Percentiles rank a stretch among this genome's conserved stretches.
Evolutionary conservation across 2,329 filamentous ascomycete genomes (phyloP).

Genomic region (Ophiocordyceps polyrhachis-furcata): DNA sequence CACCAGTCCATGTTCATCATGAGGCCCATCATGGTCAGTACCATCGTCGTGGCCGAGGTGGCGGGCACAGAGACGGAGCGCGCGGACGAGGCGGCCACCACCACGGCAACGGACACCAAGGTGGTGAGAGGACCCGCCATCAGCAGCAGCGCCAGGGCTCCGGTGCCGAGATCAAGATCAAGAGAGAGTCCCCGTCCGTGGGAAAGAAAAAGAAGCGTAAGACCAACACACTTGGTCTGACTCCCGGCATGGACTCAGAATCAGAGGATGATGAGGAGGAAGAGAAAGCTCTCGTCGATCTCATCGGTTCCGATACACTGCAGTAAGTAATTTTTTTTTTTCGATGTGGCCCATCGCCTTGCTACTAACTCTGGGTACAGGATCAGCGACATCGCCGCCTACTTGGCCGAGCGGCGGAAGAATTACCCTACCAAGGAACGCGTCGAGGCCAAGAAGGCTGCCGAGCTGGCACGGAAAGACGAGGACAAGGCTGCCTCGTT

Average conservation of each 20-base stretch:
- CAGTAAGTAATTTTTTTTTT: conserved; percentile 32
- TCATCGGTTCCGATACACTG: conserved; percentile 35
- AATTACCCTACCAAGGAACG: conserved; percentile 66
- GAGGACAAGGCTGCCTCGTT: conserved; percentile 43
- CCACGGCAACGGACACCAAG: conserved; percentile 4
- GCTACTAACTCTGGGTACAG: conserved; percentile 13
- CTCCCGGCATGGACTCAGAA: conserved; percentile 43
- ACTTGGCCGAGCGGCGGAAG: conserved; percentile 62
- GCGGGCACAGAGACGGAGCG: conserved; percentile 15
- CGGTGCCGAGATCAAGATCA: conserved; percentile 7
- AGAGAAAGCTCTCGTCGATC: conserved; percentile 43
- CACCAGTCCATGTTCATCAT: conserved; percentile 14
- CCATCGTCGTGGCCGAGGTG: conserved; percentile 16
- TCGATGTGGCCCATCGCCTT: background rate
- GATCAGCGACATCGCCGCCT: conserved; percentile 54
- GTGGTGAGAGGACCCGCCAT: conserved; percentile 24
- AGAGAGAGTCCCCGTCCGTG: conserved; percentile 23
- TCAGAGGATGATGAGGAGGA: conserved; percentile 51
- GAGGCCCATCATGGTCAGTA: conserved; percentile 12
- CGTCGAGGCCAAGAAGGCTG: conserved; percentile 41
- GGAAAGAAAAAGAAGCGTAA: conserved; percentile 54
- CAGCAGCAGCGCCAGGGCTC: conserved; percentile 15
- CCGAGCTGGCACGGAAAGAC: conserved; percentile 23
- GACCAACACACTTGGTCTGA: conserved; percentile 53
- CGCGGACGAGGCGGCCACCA: conserved; percentile 22